Evolutionary conservation across 2,329 filamentous ascomycete species (phyloP), one percentile per base, ranked within the genome.

Genomic region (Apiospora malaysiana): DNA sequence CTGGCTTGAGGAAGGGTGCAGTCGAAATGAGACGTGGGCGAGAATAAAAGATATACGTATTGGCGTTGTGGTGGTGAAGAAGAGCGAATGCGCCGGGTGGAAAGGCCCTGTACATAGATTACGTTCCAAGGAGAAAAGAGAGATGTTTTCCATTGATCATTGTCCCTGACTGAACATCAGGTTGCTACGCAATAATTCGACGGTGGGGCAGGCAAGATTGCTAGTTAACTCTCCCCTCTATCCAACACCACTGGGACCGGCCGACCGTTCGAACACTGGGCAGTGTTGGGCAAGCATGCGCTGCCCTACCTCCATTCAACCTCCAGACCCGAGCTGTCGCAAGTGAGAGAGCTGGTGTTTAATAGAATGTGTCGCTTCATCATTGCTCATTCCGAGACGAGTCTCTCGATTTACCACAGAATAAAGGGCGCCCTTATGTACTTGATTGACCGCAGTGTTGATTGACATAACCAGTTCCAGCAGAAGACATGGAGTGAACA

Each of bases 111-210:
- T 63, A n/a, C 27, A 12, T 40, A 63, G 56, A 63, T 63, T 63
- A 63, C 40, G 56, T 40, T 63, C 51, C 51, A 21, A n/a, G 18
- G 56, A 40, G 40, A 63, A 32, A 63, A 63, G 56, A 56, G 23
- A 40, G 56, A 63, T 63, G 56, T 63, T 63, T 63, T 63, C 56
- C 56, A 63, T 40, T 40, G 56, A 40, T 63, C 56, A 63, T 40
- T 63, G 56, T 63, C 56, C 56, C 32, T 63, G 10, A 5, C 10
- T 5, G 56, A 63, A 63, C 56, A 23, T 63, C 56, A 63, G 56
- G 56, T 63, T 63, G 56, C 56, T 63, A 63, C 56, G 56, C 56
- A 63, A 63, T 63, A 63, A 63, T 63, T 63, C 56, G 18, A 63
- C 27, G 27, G 56, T 63, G 56, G 56, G 56, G 56, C 56, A 40